Percentiles rank a stretch among this genome's conserved stretches.
Conservation (phyloP, 2,329 filamentous ascomycete species). For the Leptodontidium sp. region DNA sequence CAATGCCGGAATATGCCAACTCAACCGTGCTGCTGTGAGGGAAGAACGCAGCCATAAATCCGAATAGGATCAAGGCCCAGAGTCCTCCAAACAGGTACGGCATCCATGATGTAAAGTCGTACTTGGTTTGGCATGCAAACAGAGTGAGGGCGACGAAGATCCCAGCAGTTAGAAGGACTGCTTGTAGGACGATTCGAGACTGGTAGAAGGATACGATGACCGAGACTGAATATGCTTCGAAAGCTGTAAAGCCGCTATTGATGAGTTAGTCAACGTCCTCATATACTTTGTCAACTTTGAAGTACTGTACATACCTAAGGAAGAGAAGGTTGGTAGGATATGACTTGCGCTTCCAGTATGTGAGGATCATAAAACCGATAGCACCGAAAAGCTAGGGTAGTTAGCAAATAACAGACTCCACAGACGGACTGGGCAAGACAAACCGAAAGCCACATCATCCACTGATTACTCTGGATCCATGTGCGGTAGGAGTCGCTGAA, state of each 20-base stretch:
- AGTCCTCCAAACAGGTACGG: conserved; percentile 91
- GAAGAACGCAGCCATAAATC: conserved; percentile 92
- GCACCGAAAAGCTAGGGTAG: conserved; percentile 73
- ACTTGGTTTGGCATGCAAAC: conserved; percentile 97
- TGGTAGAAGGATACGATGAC: conserved; percentile 94
- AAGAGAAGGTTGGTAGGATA: conserved; percentile 96
- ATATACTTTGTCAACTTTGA: neutral
- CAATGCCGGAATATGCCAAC: conserved; percentile 82
- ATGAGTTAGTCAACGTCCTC: neutral
- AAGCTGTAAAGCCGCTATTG: conserved; percentile 78
- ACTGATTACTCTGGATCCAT: conserved; percentile 88
- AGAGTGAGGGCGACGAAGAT: conserved; percentile 82
- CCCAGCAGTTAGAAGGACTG: conserved; percentile 85
- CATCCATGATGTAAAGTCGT: conserved; percentile 98
- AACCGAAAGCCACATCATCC: conserved; percentile 85
- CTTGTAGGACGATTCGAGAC: conserved; percentile 84
- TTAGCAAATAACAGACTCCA: conserved; percentile 6
- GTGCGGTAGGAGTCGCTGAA: conserved; percentile 78
- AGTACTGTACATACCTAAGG: conserved; percentile 56
- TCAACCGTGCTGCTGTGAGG: conserved; percentile 83
- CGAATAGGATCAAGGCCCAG: conserved; percentile 91
- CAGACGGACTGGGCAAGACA: conserved; percentile 37
- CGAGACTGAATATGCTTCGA: conserved; percentile 93
- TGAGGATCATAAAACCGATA: conserved; percentile 84
- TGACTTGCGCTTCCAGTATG: conserved; percentile 94